Percentiles rank a stretch among this genome's conserved stretches.
Evolutionary conservation across 2,329 filamentous ascomycete genomes (phyloP).

Genomic region (Phaeosphaeriaceae sp.): DNA sequence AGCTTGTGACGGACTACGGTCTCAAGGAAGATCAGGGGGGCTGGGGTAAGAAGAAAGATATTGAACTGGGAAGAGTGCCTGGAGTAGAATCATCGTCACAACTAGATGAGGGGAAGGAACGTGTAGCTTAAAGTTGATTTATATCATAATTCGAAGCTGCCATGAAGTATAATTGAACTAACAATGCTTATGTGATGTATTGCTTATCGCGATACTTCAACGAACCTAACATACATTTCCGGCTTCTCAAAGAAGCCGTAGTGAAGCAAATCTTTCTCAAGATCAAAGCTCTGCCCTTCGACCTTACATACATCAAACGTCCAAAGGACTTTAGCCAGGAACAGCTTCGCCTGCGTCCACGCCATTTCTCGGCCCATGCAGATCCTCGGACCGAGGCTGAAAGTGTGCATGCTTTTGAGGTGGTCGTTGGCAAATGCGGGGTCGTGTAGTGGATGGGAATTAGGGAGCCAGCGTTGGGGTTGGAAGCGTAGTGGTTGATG

Average conservation of each 20-base stretch:
- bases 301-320: background rate
- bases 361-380: background rate
- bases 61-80: too few relatives aligned
- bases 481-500: background rate
- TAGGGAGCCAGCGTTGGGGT: background rate
- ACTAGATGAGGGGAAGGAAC: too few relatives aligned
- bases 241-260: background rate
- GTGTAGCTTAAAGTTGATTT: too few relatives aligned
- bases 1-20: conserved; percentile 9
- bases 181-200: background rate
- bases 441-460: background rate
- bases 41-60: too few relatives aligned
- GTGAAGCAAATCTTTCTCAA: background rate
- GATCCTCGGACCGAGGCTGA: background rate
- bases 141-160: too few relatives aligned
- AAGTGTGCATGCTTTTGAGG: background rate
- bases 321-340: background rate
- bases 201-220: background rate
- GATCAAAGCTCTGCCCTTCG: background rate
- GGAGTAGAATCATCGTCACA: too few relatives aligned
- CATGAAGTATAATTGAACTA: too few relatives aligned
- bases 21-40: conserved; percentile 2
- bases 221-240: background rate
- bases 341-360: background rate
- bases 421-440: background rate